Evolutionary conservation across 2,329 filamentous ascomycete genomes (phyloP).

Genomic region (Penicillium brasilianum): DNA sequence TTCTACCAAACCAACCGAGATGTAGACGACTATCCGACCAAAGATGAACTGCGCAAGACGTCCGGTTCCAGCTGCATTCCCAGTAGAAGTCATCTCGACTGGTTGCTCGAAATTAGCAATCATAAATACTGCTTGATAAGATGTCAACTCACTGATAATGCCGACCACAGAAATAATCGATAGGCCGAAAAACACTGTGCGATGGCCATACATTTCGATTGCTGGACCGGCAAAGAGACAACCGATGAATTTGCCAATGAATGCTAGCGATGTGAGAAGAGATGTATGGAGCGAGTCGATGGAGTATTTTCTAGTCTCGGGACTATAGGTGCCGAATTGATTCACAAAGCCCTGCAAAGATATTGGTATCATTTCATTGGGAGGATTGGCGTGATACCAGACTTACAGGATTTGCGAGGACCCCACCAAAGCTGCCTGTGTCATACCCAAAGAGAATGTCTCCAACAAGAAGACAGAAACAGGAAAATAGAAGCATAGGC

Average conservation of each 20-base stretch:
- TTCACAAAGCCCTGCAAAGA: constrained; percentile 5
- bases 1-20: not conserved
- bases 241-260: constrained; percentile 29
- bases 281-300: constrained; percentile 20
- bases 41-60: not conserved
- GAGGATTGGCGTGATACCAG: not conserved
- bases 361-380: not conserved
- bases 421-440: constrained; percentile 28
- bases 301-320: constrained; percentile 13
- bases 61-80: not conserved
- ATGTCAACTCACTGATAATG: not conserved
- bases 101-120: not conserved
- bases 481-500: constrained; percentile 26
- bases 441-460: constrained; percentile 30
- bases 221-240: constrained; percentile 23
- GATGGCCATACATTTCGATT: constrained; percentile 26
- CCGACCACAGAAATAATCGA: constrained; percentile 6
- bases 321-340: constrained; percentile 4
- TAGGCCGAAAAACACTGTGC: constrained; percentile 18
- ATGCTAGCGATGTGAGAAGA: constrained; percentile 19
- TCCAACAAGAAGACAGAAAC: constrained; percentile 28
- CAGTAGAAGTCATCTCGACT: not conserved
- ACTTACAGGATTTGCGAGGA: constrained; percentile 27
- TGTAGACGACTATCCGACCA: not conserved
- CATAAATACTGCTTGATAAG: not conserved